Evolutionary conservation across 2,329 filamentous ascomycete genomes (phyloP), one percentile per base, ranked within the genome.

Genomic region (Trichoderma aggressivum): DNA sequence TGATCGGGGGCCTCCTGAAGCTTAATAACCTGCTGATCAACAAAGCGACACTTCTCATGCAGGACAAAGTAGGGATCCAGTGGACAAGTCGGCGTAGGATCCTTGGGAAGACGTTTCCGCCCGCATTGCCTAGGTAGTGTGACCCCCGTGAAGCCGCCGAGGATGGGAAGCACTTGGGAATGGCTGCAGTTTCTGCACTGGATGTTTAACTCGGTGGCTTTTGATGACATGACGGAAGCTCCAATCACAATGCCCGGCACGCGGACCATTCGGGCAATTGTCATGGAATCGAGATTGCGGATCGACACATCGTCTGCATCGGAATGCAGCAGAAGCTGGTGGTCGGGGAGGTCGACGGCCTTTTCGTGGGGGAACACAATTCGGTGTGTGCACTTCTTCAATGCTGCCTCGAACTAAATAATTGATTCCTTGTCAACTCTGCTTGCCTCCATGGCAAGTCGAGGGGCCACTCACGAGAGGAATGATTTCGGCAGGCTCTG

Each of bases 171-270:
- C 28, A 88, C 87, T 74, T 93, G 87, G 36, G 88, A 86, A 75
- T 94, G 88, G 72, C 91, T 88, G 82, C 96, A 99, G 77, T 90
- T 94, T 74, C 94, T 90, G 84, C 96, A 99, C 81, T 97, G 90
- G 65, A 99, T 92, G 73, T 92, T 88, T 28, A 99, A 86, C 30
- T 90, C 86, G 7, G 94, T 98, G 6, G 96, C 94, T 84, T 99
- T 98, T 14, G 95, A 98, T 2, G 94, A 97, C 81, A 98, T 91
- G 21, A 97, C 97, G 1, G 95, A 98, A 60, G 96, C 96, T 60
- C 96, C 95, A 75, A 99, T 99, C 72, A 99, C 94, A 74, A 99
- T 99, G 64, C 96, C 97, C 1, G 96, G 96, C 71, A 99, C 97
- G 70, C 95, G 90, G 50, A 99, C 95, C n/a, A 99, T 91, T 76